Percentiles rank a stretch among this genome's conserved stretches.
phyloP scores from a whole-genome alignment of 208 protist genomes.

The Leishmania tropica region DNA sequence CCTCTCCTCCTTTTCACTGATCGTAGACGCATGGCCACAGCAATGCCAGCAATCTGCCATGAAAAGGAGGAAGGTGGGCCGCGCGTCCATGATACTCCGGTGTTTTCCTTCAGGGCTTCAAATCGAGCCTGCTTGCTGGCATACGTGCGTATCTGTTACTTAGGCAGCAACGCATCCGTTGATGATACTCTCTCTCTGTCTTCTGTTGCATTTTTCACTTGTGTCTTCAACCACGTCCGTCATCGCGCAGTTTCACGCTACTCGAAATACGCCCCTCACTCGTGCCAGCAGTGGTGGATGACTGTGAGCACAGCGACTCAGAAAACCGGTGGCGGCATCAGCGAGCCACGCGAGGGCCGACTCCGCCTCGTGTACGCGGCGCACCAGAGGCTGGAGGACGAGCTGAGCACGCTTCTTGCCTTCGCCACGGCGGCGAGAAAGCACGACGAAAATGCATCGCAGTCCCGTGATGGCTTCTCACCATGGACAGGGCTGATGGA shows the following conservation, averaged over 20 bases:
- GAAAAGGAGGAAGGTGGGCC: background rate
- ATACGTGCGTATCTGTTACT: background rate
- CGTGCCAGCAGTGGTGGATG: background rate
- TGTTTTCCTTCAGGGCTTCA: background rate
- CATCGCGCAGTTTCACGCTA: background rate
- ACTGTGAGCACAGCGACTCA: conserved; percentile 1
- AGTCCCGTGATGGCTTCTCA: conserved; percentile 29
- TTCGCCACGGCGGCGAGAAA: conserved; percentile 17
- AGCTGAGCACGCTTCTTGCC: conserved; percentile 23
- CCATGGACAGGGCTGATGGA: conserved; percentile 41
- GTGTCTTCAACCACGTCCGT: background rate
- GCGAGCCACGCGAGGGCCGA: conserved; percentile 9
- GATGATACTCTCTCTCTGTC: background rate
- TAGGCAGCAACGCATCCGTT: background rate
- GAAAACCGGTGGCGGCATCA: conserved; percentile 7
- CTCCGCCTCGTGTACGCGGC: conserved; percentile 32
- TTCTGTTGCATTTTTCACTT: background rate
- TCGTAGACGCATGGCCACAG: background rate
- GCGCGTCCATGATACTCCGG: background rate
- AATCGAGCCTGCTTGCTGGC: background rate
- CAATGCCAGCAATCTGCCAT: background rate
- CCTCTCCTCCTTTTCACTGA: background rate
- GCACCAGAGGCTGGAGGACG: conserved; percentile 42
- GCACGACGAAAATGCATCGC: conserved; percentile 1
- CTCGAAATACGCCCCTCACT: background rate